Conservation (phyloP, 257 asterid genomes). For the Nicotiana knightiana region DNA sequence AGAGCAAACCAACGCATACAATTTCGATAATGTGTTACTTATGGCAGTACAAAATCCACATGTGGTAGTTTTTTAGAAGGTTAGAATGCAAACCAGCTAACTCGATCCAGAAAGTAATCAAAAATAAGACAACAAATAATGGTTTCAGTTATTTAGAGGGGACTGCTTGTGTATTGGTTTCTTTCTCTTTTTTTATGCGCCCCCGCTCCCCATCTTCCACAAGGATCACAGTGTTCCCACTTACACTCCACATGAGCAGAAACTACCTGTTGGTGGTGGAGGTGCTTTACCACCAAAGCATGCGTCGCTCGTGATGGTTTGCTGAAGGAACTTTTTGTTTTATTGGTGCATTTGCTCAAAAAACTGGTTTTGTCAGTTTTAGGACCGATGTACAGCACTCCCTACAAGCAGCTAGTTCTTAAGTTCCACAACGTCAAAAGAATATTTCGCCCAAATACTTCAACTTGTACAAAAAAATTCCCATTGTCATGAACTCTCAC, state of each 20-base stretch:
- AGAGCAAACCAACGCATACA: neutral
- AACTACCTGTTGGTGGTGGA: neutral
- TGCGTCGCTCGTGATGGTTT: neutral
- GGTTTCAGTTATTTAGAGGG: neutral
- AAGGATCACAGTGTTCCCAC: neutral
- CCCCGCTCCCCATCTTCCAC: neutral
- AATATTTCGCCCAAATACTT: neutral
- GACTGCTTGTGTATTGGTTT: neutral
- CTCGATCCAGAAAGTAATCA: neutral
- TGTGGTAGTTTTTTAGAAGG: neutral
- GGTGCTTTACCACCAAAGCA: neutral
- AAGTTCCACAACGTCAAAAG: neutral
- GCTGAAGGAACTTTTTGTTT: neutral
- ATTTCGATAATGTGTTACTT: neutral
- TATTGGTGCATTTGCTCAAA: neutral
- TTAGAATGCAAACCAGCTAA: neutral
- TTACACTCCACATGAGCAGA: neutral
- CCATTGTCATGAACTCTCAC: neutral
- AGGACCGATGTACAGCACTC: neutral
- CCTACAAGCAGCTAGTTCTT: neutral
- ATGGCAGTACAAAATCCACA: neutral
- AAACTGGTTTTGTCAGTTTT: neutral
- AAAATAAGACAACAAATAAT: neutral
- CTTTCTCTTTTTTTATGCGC: neutral
- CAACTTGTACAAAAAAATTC: neutral